phyloP scores from a whole-genome alignment of 345 rosid species.

The Sonneratia alba region DNA sequence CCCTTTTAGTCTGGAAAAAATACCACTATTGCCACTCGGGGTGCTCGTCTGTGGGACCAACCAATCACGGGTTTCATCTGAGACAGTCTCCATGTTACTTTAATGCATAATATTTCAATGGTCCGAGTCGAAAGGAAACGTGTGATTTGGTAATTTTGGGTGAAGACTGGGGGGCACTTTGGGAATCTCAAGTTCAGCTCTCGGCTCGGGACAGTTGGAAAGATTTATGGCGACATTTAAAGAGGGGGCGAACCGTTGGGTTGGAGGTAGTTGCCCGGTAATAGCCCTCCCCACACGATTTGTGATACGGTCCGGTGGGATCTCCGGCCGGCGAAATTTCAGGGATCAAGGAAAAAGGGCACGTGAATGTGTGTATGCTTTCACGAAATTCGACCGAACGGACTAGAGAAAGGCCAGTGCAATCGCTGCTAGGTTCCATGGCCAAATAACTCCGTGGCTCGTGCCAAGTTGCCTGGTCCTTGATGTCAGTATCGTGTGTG shows the following conservation, averaged over 20 bases:
- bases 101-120: neutral
- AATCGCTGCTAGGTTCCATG: too few species aligned
- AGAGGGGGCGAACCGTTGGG: neutral
- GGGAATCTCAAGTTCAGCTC: neutral
- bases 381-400: too few species aligned
- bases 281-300: neutral
- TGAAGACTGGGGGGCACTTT: neutral
- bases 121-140: too few species aligned
- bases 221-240: neutral
- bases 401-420: too few species aligned
- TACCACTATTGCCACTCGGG: neutral
- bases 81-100: neutral
- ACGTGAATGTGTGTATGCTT: too few species aligned
- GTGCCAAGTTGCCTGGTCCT: too few species aligned
- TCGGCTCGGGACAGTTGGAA: neutral
- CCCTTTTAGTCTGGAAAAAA: neutral
- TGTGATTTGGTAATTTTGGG: neutral
- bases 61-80: neutral
- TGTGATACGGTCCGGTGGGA: too few species aligned
- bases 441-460: too few species aligned
- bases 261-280: neutral
- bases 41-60: neutral
- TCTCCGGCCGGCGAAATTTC: too few species aligned
- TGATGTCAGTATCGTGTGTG: too few species aligned
- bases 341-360: too few species aligned